These are phyloP conservation scores for Melocanna baccifera DNA, from an alignment of 176 grass and related monocot genomes.

Conservation along the genomic window DNA sequence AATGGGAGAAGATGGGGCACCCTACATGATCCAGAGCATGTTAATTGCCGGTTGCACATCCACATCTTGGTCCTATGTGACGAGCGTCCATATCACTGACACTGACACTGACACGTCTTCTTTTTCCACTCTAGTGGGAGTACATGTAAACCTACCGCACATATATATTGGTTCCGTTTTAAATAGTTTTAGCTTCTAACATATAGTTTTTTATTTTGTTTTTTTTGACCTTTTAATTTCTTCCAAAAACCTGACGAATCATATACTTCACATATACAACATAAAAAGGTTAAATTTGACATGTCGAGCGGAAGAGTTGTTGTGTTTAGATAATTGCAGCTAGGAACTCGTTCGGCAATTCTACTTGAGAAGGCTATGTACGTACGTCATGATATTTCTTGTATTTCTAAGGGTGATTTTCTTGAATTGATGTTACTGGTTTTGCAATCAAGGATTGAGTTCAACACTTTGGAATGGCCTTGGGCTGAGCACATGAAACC, in stretches of 20 bases:
- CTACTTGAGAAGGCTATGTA: too few species aligned
- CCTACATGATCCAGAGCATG: slow-evolving; percentile 20
- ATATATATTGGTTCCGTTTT: not conserved
- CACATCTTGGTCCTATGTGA: slow-evolving; percentile 30
- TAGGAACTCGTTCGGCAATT: too few species aligned
- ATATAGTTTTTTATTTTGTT: too few species aligned
- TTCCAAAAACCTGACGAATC: not conserved
- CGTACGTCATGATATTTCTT: too few species aligned
- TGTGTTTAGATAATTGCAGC: too few species aligned
- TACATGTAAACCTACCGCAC: not conserved
- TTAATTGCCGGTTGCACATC: slow-evolving; percentile 31
- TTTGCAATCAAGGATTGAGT: not conserved
- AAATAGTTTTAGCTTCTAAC: too few species aligned
- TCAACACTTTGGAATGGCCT: not conserved
- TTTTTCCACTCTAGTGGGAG: not conserved
- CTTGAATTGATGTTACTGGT: not conserved
- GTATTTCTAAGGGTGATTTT: too few species aligned
- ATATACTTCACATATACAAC: not conserved
- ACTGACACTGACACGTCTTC: not conserved
- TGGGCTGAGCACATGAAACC: not conserved
- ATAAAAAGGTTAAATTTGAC: too few species aligned
- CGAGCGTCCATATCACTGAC: not conserved
- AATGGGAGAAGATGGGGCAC: not conserved
- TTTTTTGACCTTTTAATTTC: too few species aligned
- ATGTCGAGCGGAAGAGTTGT: too few species aligned